phyloP scores from a whole-genome alignment of 1,284 basidiomycete genomes.

The Tylopilus sp. region DNA sequence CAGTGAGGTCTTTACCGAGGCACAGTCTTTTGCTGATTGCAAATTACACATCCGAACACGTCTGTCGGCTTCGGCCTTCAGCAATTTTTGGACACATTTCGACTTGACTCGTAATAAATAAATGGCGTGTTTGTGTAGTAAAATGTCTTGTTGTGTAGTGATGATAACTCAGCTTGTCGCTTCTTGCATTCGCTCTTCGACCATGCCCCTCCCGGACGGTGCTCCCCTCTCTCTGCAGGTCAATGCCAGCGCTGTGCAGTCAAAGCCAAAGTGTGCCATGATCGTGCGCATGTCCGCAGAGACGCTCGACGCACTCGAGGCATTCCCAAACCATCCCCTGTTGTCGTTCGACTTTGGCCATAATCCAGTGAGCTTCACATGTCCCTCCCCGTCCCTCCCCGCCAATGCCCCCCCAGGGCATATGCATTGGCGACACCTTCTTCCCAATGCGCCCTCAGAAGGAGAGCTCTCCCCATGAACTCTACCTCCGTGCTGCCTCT shows the following conservation, averaged over 20 bases:
- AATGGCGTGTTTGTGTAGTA: no score
- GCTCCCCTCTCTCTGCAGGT: conserved; percentile 53
- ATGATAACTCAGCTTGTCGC: no score
- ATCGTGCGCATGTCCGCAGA: conserved; percentile 66
- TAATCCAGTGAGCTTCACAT: conserved; percentile 44
- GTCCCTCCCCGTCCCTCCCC: not conserved
- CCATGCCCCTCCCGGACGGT: conserved; percentile 63
- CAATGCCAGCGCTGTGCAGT: conserved; percentile 46
- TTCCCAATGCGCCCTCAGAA: conserved; percentile 51
- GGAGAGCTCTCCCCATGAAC: conserved; percentile 58
- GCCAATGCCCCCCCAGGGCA: conserved; percentile 42
- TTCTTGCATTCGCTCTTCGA: conserved; percentile 21
- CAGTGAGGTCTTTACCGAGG: conserved; percentile 88
- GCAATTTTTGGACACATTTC: conserved; percentile 64
- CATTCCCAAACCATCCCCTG: conserved; percentile 41
- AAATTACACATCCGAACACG: conserved; percentile 86
- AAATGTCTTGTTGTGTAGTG: no score
- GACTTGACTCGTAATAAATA: not conserved
- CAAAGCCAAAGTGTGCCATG: conserved; percentile 65
- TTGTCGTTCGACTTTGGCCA: conserved; percentile 59
- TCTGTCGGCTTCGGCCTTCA: conserved; percentile 70
- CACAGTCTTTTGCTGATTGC: conserved; percentile 92
- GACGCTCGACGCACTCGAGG: conserved; percentile 59
- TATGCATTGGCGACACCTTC: conserved; percentile 58
- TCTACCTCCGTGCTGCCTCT: conserved; percentile 61